Evolutionary conservation across 2,329 filamentous ascomycete genomes (phyloP), one percentile per base, ranked within the genome.

Genomic region (Epichloe glyceriae): DNA sequence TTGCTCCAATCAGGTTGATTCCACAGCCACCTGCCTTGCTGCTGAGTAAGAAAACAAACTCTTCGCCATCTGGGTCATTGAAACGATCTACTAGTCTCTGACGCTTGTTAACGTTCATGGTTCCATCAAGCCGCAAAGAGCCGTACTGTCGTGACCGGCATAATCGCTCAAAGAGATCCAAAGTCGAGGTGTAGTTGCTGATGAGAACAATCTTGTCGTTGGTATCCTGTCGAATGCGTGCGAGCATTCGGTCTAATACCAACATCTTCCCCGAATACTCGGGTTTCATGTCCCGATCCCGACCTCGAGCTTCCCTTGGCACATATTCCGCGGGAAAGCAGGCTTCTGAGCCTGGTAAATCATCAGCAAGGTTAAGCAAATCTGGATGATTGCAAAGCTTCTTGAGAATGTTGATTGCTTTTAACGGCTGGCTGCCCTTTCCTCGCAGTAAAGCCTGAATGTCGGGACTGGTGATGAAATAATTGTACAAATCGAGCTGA

Each of bases 131-230:
- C 30, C 93, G 85, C 48, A 98, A 76, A 57, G 76, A 86, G 40
- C 91, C 91, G 61, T 98, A 98, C 3, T 76, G 79, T 15, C 89
- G 86, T 51, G 81, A 78, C 41, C 91, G 87, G 64, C 93, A 98
- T 8, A 98, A 78, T 54, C 82, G 84, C 58, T 95, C 90, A 62
- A 98, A 97, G 3, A 98, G 76, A 66, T 98, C 93, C 4, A 98
- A 78, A 0, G 93, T 98, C 60, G 93, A 86, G 0, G 93, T 98
- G 69, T 97, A 98, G 64, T 98, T 98, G 67, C 88, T 95, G 67
- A 98, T 98, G 52, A 98, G 79, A 12, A 98, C 93, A 61, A 98
- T 98, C 69, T 98, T 98, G 76, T 98, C 93, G 61, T 95, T 96
- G 0, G 93, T 97, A 61, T 97, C 91, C 60, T 90, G 84, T 15